Base-by-base conservation (phyloP, 2,329 filamentous ascomycete genomes). In the Mycosphaerelloides madeirae region DNA sequence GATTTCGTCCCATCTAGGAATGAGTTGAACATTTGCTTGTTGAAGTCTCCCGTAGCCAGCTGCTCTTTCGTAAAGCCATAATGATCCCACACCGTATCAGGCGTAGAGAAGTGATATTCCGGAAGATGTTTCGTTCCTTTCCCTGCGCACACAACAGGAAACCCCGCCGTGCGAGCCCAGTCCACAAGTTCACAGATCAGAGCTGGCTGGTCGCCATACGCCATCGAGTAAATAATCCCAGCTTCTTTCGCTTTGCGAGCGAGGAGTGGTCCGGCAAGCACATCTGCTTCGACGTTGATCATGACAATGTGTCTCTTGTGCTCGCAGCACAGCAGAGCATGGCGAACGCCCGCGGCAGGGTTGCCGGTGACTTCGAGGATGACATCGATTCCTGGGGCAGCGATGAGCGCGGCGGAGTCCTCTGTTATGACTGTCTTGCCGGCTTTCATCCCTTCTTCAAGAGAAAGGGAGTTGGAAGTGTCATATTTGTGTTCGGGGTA, bases 231-330 rank as follows among this genome's bases (percentile, higher is more conserved):
- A 33, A 73, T 69, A 32, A 72, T 73, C 36, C 68, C 70, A 2
- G 68, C 68, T 52, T 72, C 70, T 38, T 65, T 59, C 1, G 70
- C 69, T 48, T 66, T 68, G 2, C 67, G 61, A 2, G 65, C 65
- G 2, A 72, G 55, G 1, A 71, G 54, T 6, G 68, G 69, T 2
- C 68, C 68, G 11, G 67, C 68, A 4, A 72, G 60, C 1, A 72
- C 67, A 51, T 74, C 68, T 19, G 68, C 69, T 55, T 73, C 69
- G 20, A 71, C 70, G 43, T 71, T 72, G 54, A 72, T 67, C 69
- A 72, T 71, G 19, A 73, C 69, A 38, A 73, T 71, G 55, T 73
- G 70, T 56, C 72, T 72, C 58, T 71, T 69, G 56, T 72, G 65
- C 49, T 73, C 68, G 47, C 68, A 73, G 56, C 68, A 72, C 8